A percentile compares a stretch with the other conserved stretches of the same genome.
phyloP scores from a whole-genome alignment of 2,329 filamentous ascomycete genomes.

The Zalaria obscura region DNA sequence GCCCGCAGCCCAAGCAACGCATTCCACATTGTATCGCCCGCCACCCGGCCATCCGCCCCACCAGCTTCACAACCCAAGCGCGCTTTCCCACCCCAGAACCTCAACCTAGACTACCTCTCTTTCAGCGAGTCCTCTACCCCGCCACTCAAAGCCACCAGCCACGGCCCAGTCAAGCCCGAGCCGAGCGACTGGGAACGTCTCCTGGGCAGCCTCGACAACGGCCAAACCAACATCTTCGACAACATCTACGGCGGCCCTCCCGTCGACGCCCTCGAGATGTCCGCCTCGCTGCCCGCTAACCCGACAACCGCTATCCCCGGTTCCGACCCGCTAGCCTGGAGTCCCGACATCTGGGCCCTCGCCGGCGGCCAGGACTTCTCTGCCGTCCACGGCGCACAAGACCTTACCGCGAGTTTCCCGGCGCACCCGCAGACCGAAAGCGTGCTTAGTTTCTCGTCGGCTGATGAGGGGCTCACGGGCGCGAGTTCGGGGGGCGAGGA shows the following conservation, averaged over 20 bases:
- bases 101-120: slow-evolving; percentile 34
- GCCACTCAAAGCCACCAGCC: slow-evolving; percentile 6
- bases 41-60: slow-evolving; percentile 15
- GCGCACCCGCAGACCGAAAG: slow-evolving; percentile 31
- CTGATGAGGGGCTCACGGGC: not conserved
- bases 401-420: slow-evolving; percentile 1
- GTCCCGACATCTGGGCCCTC: slow-evolving; percentile 16
- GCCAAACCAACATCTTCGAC: slow-evolving; percentile 71
- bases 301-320: slow-evolving; percentile 11
- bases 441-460: slow-evolving; percentile 29
- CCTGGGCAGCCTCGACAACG: slow-evolving; percentile 64
- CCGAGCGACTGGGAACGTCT: slow-evolving; percentile 68
- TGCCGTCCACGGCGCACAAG: too few relatives aligned
- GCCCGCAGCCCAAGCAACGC: slow-evolving; percentile 26
- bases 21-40: slow-evolving; percentile 15
- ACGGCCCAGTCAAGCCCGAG: slow-evolving; percentile 14
- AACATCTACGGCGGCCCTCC: slow-evolving; percentile 60
- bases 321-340: slow-evolving; percentile 7
- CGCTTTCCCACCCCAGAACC: slow-evolving; percentile 9
- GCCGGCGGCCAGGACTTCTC: not conserved
- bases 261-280: slow-evolving; percentile 22
- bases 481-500: not conserved
- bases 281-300: slow-evolving; percentile 12
- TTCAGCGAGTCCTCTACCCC: slow-evolving; percentile 18
- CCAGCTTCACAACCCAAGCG: slow-evolving; percentile 18